phyloP scores from a whole-genome alignment of 352 stramenopile species.

The Chrysophaeum taylorii region DNA sequence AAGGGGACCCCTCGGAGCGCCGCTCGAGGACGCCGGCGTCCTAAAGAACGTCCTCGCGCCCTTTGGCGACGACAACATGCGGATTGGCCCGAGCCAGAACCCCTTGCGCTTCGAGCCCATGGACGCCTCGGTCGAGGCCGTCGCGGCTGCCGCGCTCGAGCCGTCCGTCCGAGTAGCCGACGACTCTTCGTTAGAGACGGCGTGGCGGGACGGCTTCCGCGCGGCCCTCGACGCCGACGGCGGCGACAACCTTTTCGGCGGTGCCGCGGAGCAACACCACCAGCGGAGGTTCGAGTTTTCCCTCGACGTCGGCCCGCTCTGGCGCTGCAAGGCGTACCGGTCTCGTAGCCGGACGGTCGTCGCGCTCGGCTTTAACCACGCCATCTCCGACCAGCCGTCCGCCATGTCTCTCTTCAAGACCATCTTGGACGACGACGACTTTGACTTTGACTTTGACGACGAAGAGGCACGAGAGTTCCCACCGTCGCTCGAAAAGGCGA shows the following conservation, averaged over 20 bases:
- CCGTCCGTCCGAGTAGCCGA: too few species aligned
- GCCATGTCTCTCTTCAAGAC: conserved; percentile 47
- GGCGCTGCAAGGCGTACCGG: neutral
- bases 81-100: neutral
- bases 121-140: too few species aligned
- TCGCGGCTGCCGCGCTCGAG: too few species aligned
- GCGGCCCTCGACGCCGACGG: neutral
- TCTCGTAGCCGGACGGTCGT: conserved; percentile 21
- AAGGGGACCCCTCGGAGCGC: neutral
- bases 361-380: conserved; percentile 51
- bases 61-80: conserved; percentile 17
- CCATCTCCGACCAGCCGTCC: conserved; percentile 49
- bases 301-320: conserved; percentile 3
- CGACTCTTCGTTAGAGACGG: neutral
- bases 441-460: neutral
- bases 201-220: neutral
- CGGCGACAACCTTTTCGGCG: neutral
- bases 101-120: neutral
- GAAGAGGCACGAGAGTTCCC: neutral
- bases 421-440: conserved; percentile 31
- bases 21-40: neutral
- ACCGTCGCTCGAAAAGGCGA: neutral
- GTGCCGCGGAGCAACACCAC: neutral
- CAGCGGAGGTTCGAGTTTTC: conserved; percentile 6
- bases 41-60: neutral